These are phyloP conservation scores for Sporodiniella umbellata DNA, from an alignment of 371 early-diverging fungal genomes.

Conservation along the genomic window DNA sequence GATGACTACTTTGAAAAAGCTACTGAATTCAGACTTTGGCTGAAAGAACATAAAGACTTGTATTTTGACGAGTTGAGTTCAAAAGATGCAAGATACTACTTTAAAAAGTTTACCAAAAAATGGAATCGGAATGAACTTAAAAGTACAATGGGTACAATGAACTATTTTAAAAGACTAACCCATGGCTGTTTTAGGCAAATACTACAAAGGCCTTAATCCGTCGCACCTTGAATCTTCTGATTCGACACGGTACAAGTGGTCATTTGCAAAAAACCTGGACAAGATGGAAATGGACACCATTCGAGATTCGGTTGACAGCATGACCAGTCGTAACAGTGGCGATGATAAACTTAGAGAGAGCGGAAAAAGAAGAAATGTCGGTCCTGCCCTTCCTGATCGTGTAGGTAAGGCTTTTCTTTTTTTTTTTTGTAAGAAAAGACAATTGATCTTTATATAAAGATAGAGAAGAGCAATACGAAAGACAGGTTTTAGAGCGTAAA, in stretches of 20 bases:
- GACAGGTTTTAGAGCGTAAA: slow-evolving; percentile 43
- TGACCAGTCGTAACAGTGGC: slow-evolving; percentile 40
- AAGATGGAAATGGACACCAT: slow-evolving; percentile 55
- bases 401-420: too few species aligned
- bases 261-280: slow-evolving; percentile 64
- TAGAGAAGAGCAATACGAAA: slow-evolving; percentile 59
- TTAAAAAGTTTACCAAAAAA: slow-evolving; percentile 72
- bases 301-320: slow-evolving; percentile 61
- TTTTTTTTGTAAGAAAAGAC: too few species aligned
- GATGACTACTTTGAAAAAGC: slow-evolving; percentile 79
- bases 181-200: slow-evolving; percentile 57
- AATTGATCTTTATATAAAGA: slow-evolving; percentile 7
- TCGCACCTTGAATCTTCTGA: slow-evolving; percentile 60
- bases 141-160: too few species aligned
- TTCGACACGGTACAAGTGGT: slow-evolving; percentile 76
- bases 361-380: slow-evolving; percentile 28
- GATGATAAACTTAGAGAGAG: slow-evolving; percentile 4
- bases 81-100: slow-evolving; percentile 67
- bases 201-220: slow-evolving; percentile 65
- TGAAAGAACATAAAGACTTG: slow-evolving; percentile 66
- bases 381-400: slow-evolving; percentile 27
- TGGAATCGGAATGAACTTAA: slow-evolving; percentile 72
- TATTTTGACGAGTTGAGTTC: slow-evolving; percentile 74
- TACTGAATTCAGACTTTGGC: slow-evolving; percentile 81
- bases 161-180: too few species aligned